phyloP scores from a whole-genome alignment of 179 eudicot species.

The Gypsophila paniculata region DNA sequence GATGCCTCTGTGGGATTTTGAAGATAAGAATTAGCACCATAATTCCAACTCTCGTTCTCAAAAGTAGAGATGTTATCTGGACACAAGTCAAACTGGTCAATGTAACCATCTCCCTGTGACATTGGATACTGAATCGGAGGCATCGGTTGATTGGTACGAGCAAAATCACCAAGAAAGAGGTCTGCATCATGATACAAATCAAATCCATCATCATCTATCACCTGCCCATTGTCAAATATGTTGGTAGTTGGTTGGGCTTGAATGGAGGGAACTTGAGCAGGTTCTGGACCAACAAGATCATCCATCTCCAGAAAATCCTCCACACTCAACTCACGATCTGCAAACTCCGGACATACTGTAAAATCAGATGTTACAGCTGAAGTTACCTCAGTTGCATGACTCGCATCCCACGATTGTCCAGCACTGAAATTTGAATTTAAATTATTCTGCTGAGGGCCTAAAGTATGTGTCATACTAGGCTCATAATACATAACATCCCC shows the following conservation, averaged over 20 bases:
- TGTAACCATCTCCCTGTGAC: conserved; percentile 17
- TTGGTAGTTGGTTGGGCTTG: conserved; percentile 13
- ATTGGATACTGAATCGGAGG: conserved; percentile 13
- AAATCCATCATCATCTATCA: conserved; percentile 29
- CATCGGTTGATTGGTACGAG: conserved; percentile 18
- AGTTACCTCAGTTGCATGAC: conserved; percentile 15
- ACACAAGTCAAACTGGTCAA: conserved; percentile 5
- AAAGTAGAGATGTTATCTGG: conserved; percentile 6
- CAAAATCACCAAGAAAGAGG: conserved; percentile 23
- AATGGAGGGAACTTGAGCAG: conserved; percentile 16
- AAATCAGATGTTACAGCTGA: conserved; percentile 6
- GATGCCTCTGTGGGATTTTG: conserved; percentile 12
- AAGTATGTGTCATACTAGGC: conserved; percentile 18
- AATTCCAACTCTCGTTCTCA: conserved; percentile 25
- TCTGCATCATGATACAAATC: conserved; percentile 31
- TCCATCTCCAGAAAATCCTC: conserved; percentile 43
- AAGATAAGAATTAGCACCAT: conserved; percentile 13
- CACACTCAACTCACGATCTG: conserved; percentile 14
- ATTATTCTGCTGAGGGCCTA: conserved; percentile 13
- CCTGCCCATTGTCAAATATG: background rate
- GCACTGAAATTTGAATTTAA: background rate
- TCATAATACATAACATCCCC: conserved; percentile 16
- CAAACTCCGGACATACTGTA: background rate
- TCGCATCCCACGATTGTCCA: conserved; percentile 17
- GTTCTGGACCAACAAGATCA: conserved; percentile 36